Base-by-base conservation (phyloP, 2,329 filamentous ascomycete species). In the Stromatinia cepivora region DNA sequence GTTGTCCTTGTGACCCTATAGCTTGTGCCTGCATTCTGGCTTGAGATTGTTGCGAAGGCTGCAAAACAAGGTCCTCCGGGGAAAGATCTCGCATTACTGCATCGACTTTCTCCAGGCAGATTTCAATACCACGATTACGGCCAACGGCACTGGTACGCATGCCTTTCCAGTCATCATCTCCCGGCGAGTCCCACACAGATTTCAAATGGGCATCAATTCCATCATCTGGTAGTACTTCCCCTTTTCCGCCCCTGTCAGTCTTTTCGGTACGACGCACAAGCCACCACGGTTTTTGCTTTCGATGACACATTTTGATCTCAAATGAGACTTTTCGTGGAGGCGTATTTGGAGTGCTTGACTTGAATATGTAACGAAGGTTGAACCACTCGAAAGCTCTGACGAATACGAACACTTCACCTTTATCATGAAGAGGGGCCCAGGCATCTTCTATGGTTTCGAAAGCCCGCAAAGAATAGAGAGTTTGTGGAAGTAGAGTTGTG, bases 391-490 rank as follows among this genome's bases (percentile, higher is more conserved):
- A 79, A 1, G 84, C 81, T 71, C 84, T 82, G 69, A 85, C 81
- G 28, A 84, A 82, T 53, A 90, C 80, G 52, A 82, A 83, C 15
- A 88, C 80, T 65, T 83, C 81, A 46, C 82, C 81, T 15, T 79
- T 81, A 15, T 78, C 76, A 31, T 80, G 83, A 71, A 46, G 77
- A 6, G 70, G 56, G 36, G 57, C 79, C 85, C 88, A 89, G 1
- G 80, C 79, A 25, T 80, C 79, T 73, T 92, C 88, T 31, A 94
- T 83, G 48, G 81, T 80, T 71, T 88, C 84, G 2, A 94, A 79
- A 1, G 84, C 86, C 61, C 82, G 83, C 25, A 92, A 81, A n/a
- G 92, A 80, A 0, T 90, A 88, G 6, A 93, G 83, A 9, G 91
- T 89, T 28, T 84, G 78, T 1, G 85, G 84, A 39, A 92, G 80